Conservation (phyloP, 495 filamentous ascomycete genomes). For the Penicillium taxi region DNA sequence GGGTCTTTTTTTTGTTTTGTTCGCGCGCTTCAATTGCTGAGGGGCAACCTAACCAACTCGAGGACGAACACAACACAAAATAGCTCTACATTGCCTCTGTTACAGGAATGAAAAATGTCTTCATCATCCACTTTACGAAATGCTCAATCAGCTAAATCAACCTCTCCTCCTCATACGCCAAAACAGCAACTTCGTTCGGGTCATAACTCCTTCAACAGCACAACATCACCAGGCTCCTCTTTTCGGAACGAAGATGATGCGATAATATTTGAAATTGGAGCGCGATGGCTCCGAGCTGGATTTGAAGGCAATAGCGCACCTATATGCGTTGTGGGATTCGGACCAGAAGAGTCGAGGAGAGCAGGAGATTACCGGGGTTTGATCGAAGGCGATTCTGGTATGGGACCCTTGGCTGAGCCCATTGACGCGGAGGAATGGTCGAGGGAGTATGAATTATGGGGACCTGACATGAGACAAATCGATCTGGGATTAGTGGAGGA, state of each 20-base stretch:
- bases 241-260: slow-evolving; percentile 78
- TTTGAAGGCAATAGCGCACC: slow-evolving; percentile 76
- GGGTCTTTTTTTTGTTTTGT: slow-evolving; percentile 2
- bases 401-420: slow-evolving; percentile 13
- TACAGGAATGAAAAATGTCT: slow-evolving; percentile 12
- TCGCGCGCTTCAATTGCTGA: slow-evolving; percentile 9
- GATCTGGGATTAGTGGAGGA: slow-evolving; percentile 78
- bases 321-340: slow-evolving; percentile 61
- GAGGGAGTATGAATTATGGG: slow-evolving; percentile 72
- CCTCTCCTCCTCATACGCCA: slow-evolving; percentile 33
- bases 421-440: slow-evolving; percentile 57
- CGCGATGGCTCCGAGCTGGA: slow-evolving; percentile 70
- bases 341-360: slow-evolving; percentile 65
- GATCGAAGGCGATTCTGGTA: slow-evolving; percentile 29
- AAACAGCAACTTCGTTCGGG: slow-evolving; percentile 31
- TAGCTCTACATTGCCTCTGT: slow-evolving; percentile 4
- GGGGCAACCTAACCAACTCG: slow-evolving; percentile 7
- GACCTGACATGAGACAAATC: slow-evolving; percentile 58
- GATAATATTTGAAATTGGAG: slow-evolving; percentile 74
- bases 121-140: slow-evolving; percentile 24
- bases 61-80: slow-evolving; percentile 4
- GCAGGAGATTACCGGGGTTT: slow-evolving; percentile 75
- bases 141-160: slow-evolving; percentile 23
- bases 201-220: slow-evolving; percentile 47
- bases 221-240: slow-evolving; percentile 60